phyloP scores from a whole-genome alignment of 2,329 filamentous ascomycete species.

The Clarireedia sp. region DNA sequence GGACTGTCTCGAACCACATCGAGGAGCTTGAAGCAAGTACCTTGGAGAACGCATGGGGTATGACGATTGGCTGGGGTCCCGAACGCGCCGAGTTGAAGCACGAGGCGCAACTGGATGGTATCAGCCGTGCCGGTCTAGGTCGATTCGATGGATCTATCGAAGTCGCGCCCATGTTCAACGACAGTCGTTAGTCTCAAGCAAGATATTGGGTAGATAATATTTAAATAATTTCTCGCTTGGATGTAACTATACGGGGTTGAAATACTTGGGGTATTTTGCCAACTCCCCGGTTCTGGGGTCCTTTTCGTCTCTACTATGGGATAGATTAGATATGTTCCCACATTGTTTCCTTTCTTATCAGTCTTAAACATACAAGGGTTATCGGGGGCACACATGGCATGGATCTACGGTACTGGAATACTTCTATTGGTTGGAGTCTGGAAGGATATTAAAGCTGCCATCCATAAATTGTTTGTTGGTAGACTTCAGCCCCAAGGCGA shows the following conservation, averaged over 20 bases:
- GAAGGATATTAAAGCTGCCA: no score
- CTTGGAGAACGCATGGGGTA: constrained; percentile 23
- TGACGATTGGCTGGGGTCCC: constrained; percentile 20
- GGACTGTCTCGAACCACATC: constrained; percentile 23
- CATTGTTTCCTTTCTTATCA: no score
- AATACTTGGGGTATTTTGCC: not conserved
- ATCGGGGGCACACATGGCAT: no score
- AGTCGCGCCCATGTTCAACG: not conserved
- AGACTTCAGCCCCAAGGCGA: no score
- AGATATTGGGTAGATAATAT: no score
- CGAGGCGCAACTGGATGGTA: constrained; percentile 23
- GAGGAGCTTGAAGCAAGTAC: constrained; percentile 15
- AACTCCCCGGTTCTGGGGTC: no score
- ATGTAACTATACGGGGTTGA: not conserved
- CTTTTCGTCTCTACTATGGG: no score
- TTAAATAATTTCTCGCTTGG: not conserved
- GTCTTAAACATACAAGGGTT: no score
- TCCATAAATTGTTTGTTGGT: no score
- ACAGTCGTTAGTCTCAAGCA: not conserved
- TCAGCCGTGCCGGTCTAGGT: constrained; percentile 20
- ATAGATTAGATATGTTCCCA: no score
- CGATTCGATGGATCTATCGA: constrained; percentile 26
- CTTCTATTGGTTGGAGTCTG: no score
- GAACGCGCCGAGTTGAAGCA: constrained; percentile 7
- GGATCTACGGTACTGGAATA: no score